Percentiles rank a stretch among this genome's conserved stretches.
Conservation (phyloP, 768 basidiomycete genomes). For the Termitomyces sp. region DNA sequence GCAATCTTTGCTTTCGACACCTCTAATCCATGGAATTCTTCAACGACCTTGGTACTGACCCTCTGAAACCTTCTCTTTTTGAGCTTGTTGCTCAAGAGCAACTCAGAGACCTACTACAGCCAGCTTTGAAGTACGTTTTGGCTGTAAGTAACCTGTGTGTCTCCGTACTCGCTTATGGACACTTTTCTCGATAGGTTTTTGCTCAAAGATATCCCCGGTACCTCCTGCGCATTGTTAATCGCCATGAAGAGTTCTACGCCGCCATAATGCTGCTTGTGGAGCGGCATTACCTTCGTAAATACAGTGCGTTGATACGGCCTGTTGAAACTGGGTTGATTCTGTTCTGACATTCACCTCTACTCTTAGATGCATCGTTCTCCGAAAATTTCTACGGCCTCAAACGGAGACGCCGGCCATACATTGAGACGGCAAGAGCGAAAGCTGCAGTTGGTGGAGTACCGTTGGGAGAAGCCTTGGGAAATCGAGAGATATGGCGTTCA, state of each 20-base stretch:
- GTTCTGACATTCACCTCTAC: background rate
- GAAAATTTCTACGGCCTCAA: constrained; percentile 97
- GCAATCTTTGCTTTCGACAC: constrained; percentile 1
- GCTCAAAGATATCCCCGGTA: constrained; percentile 94
- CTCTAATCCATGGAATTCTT: constrained; percentile 67
- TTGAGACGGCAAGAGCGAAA: constrained; percentile 61
- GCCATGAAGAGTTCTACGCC: constrained; percentile 96
- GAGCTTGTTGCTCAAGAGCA: constrained; percentile 94
- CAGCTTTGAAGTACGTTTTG: constrained; percentile 90
- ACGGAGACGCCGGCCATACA: constrained; percentile 64
- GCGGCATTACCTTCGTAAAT: constrained; percentile 80
- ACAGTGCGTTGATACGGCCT: constrained; percentile 48
- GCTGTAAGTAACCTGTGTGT: constrained; percentile 49
- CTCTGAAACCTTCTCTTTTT: constrained; percentile 78
- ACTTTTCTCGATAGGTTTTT: constrained; percentile 58
- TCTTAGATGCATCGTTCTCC: constrained; percentile 85
- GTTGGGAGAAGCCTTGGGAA: constrained; percentile 58
- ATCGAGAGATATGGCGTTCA: constrained; percentile 68
- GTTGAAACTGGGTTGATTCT: background rate
- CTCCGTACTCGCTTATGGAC: background rate
- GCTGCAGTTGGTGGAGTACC: constrained; percentile 66
- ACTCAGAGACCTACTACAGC: constrained; percentile 85
- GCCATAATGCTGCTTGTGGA: constrained; percentile 86
- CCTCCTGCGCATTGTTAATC: constrained; percentile 83
- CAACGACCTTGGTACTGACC: constrained; percentile 68